Base-by-base conservation (phyloP, 345 rosid species). In the Dipteronia sinensis region DNA sequence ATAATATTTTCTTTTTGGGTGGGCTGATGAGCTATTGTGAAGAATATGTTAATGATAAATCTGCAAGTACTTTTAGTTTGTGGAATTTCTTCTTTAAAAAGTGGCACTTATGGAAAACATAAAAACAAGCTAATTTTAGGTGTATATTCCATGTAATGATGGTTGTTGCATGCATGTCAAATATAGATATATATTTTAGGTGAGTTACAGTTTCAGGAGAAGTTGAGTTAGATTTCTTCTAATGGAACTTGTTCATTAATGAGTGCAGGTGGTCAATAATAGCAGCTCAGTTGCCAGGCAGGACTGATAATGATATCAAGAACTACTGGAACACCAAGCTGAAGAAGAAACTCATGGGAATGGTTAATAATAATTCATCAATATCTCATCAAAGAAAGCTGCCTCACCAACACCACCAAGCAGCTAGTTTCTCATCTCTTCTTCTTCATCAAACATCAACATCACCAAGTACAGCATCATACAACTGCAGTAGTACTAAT, bases 281-380 rank as follows among this genome's bases (percentile, higher is more conserved):
- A 79, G 97, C 98, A 67, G 87, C 97, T 78, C 98, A 91, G 69
- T 79, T 94, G 67, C 95, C 92, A 55, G 98, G 98, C 59, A 89
- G 98, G 82, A 94, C 98, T 49, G 98, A 92, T 70, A 94, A 94
- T 76, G 98, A 94, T 80, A 89, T 92, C 77, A 94, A 94, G 80
- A 94, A 94, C 82, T 89, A 94, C 78, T 94, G 98, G 98, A 94
- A 92, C 89, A 92, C 98, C 47, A 94, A 90, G 86, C 90, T 94
- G 27, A 94, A 94, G 90, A 94, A 91, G 92, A 91, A 92, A 74
- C 90, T 95, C 65, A 80, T 89, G 82, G 76, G 78, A 22, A 70
- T 79, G 76, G 78, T 69, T 51, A 74, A 69, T 49, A 83, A 53
- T 53, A 9, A 9, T 0, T 46, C 49, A 46, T 53, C 58, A 53